Evolutionary conservation across 345 rosid species (phyloP).

Genomic region (Erucastrum elatum): DNA sequence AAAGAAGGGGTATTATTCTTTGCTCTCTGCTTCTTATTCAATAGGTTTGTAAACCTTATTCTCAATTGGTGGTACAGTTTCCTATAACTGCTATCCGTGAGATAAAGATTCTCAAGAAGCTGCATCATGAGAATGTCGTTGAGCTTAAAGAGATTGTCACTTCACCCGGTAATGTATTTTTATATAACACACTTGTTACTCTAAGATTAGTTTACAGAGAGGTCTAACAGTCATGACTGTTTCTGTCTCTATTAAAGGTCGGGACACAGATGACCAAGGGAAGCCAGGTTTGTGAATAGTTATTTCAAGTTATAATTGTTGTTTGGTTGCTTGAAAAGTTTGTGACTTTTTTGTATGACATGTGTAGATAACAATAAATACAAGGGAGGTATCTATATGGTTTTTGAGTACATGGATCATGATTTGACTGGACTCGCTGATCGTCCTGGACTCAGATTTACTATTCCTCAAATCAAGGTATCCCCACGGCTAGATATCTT

Average conservation of each 20-base stretch:
- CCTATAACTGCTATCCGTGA: conserved; percentile 59
- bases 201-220: neutral
- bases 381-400: conserved; percentile 97
- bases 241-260: conserved; percentile 50
- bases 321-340: neutral
- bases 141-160: conserved; percentile 57
- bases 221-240: neutral
- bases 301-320: neutral
- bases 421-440: conserved; percentile 95
- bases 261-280: conserved; percentile 88
- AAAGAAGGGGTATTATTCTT: conserved; percentile 75
- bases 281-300: conserved; percentile 53
- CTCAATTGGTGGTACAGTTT: conserved; percentile 40
- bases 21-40: neutral
- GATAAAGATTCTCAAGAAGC: conserved; percentile 57
- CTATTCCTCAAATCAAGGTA: conserved; percentile 95
- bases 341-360: neutral
- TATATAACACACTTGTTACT: neutral
- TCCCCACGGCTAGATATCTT: conserved; percentile 7
- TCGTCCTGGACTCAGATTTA: conserved; percentile 92
- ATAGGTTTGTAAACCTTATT: neutral
- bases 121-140: conserved; percentile 55
- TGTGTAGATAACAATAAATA: conserved; percentile 82
- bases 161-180: conserved; percentile 44
- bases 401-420: conserved; percentile 97